Evolutionary conservation across 441 rosid genomes (phyloP).

Genomic region (Theobroma grandiflorum): DNA sequence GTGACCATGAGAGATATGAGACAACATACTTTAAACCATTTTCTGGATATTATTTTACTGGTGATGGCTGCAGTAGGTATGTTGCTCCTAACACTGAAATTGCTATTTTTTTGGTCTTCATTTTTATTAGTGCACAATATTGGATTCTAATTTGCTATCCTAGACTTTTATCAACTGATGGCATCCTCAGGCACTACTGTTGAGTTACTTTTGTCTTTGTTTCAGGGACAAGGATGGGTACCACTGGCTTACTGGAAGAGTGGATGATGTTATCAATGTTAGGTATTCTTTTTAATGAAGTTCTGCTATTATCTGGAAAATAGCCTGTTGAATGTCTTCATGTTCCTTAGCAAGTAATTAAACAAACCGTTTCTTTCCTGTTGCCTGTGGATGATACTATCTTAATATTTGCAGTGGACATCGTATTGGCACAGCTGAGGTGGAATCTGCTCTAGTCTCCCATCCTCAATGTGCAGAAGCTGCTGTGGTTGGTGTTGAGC

Average conservation of each 20-base stretch:
- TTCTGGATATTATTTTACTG: conserved; percentile 91
- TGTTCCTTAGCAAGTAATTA: neutral
- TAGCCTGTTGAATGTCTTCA: conserved; percentile 20
- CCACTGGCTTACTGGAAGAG: conserved; percentile 98
- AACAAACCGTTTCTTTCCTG: neutral
- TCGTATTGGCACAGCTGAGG: conserved; percentile 98
- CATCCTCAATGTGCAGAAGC: conserved; percentile 97
- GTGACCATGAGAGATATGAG: conserved; percentile 99
- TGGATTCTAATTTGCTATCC: neutral
- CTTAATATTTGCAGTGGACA: conserved; percentile 71
- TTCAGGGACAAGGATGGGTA: conserved; percentile 98
- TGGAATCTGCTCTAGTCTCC: conserved; percentile 97
- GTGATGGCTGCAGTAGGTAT: conserved; percentile 97
- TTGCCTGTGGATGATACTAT: conserved; percentile 13
- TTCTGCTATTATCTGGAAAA: conserved; percentile 15
- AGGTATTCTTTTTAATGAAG: conserved; percentile 53
- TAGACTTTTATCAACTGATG: conserved; percentile 5
- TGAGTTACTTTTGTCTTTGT: conserved; percentile 33
- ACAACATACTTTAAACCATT: conserved; percentile 97
- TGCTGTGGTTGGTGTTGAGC: conserved; percentile 95
- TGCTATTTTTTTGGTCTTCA: conserved; percentile 10
- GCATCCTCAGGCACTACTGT: neutral
- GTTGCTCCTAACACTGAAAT: conserved; percentile 16
- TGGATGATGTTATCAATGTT: conserved; percentile 98
- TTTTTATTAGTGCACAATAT: neutral